Evolutionary conservation across 23 red algal species (phyloP), one percentile per base, ranked within the genome.

Genomic region (Gracilariopsis chorda): DNA sequence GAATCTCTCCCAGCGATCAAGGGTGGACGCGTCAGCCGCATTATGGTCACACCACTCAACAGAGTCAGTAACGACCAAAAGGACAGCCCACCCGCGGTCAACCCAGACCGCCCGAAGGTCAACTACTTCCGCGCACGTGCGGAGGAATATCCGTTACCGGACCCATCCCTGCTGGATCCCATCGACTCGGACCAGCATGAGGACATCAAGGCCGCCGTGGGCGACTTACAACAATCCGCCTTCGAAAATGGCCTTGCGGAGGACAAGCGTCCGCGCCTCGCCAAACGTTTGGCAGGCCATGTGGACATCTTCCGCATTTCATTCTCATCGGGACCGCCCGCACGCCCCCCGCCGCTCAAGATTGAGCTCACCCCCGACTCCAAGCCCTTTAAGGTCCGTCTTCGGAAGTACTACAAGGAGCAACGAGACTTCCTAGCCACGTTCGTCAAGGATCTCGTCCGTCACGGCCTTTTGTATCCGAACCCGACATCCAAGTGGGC

Each of bases 401-500:
- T 88, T 44, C 19, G 52, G 44, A 51, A 97, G 5, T 69, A 69
- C 40, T 86, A 2, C n/a, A 4, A 86, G 30, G 61, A 86, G 33
- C 81, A 86, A 48, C 20, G 81, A 45, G 37, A 86, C 7, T 86
- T 86, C 48, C 0, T 86, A 37, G 63, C 12, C 32, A 58, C 36
- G 36, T 86, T 68, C 23, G 14, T 69, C 35, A 44, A 45, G 0
- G 60, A 86, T 69, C 60, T 86, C 1, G 55, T 86, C 30, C 81
- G 7, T 24, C 81, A 86, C 40, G 58, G 63, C 33, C 47, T 87
- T 10, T 35, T 36, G 48, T 79, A 78, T 39, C 12, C 71, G 30
- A 78, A 90, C 63, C 70, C 71, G 36, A 65, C 35, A 14, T 90
- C 86, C 11, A 36, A 35, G 24, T 78, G 86, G 47, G 86, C 86